Evolutionary conservation across 129 eudicot genomes (phyloP).

Genomic region (Pulicaria dysenterica): DNA sequence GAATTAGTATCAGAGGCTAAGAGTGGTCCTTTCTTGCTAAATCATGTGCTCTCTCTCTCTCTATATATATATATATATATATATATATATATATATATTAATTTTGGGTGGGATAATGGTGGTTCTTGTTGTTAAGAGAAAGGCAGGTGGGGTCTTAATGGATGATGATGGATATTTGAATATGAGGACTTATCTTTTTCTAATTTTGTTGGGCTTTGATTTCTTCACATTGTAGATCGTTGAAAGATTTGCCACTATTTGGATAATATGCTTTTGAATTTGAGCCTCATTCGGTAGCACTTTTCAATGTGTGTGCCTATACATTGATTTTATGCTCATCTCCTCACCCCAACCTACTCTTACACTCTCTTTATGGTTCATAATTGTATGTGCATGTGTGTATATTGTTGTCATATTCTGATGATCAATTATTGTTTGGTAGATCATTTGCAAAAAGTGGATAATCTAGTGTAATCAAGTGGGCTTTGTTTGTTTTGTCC

Average conservation of each 20-base stretch:
- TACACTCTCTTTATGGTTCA: constrained; percentile 32
- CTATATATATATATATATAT: constrained; percentile 29
- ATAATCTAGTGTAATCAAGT: constrained; percentile 42
- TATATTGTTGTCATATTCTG: constrained; percentile 17
- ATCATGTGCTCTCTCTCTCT: constrained; percentile 50
- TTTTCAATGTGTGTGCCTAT: constrained; percentile 33
- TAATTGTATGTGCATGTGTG: constrained; percentile 35
- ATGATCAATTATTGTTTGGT: constrained; percentile 46
- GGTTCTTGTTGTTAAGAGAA: constrained; percentile 54
- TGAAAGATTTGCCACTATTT: constrained; percentile 30
- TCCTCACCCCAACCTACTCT: constrained; percentile 27
- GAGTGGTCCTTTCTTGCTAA: constrained; percentile 33
- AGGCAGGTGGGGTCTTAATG: constrained; percentile 43
- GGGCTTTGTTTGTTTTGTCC: constrained; percentile 41
- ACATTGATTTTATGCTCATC: constrained; percentile 20
- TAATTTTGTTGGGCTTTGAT: constrained; percentile 39
- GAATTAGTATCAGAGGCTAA: constrained; percentile 52
- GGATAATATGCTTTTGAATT: constrained; percentile 43
- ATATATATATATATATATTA: constrained; percentile 31
- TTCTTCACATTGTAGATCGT: constrained; percentile 37
- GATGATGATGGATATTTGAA: constrained; percentile 48
- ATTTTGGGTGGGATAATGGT: constrained; percentile 61
- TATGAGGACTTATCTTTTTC: constrained; percentile 26
- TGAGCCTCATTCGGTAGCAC: constrained; percentile 35
- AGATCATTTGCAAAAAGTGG: constrained; percentile 44